Evolutionary conservation across 1,139 yeast species (phyloP).

Genomic region (Taphrina betulina): DNA sequence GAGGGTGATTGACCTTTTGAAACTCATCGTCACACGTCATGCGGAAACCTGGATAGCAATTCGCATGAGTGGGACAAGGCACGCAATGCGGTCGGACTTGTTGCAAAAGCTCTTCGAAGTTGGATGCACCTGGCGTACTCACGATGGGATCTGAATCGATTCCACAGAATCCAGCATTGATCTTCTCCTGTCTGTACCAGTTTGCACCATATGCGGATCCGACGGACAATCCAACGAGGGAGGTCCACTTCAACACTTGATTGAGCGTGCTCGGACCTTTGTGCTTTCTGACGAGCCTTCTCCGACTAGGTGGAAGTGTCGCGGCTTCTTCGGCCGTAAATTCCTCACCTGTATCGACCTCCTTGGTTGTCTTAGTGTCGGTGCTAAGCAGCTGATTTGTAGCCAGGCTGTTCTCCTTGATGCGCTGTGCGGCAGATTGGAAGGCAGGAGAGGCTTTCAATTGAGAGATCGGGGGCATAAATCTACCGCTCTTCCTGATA

Average conservation of each 20-base stretch:
- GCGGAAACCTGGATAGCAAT: constrained; percentile 61
- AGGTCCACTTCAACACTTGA: constrained; percentile 5
- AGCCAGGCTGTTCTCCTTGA: constrained; percentile 24
- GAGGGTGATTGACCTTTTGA: constrained; percentile 57
- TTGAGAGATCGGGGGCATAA: constrained; percentile 26
- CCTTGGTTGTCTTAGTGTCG: not conserved
- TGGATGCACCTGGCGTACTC: constrained; percentile 16
- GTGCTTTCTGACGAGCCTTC: constrained; percentile 19
- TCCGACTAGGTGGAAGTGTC: constrained; percentile 27
- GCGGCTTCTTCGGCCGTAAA: constrained; percentile 32
- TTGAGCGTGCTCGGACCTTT: constrained; percentile 14
- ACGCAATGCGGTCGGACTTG: constrained; percentile 61
- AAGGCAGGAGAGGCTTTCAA: constrained; percentile 26
- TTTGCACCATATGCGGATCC: constrained; percentile 30
- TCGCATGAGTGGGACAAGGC: constrained; percentile 78
- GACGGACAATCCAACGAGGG: constrained; percentile 11
- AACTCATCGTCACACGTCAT: constrained; percentile 71
- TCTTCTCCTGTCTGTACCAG: constrained; percentile 44
- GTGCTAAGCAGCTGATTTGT: constrained; percentile 11
- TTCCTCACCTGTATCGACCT: constrained; percentile 23
- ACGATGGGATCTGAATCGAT: constrained; percentile 39
- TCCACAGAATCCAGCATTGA: constrained; percentile 46
- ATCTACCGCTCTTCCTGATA: constrained; percentile 14
- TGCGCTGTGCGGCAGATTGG: constrained; percentile 30
- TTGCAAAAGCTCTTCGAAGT: constrained; percentile 38